Base-by-base conservation (phyloP, 495 filamentous ascomycete genomes). In the Penicillium soppii region DNA sequence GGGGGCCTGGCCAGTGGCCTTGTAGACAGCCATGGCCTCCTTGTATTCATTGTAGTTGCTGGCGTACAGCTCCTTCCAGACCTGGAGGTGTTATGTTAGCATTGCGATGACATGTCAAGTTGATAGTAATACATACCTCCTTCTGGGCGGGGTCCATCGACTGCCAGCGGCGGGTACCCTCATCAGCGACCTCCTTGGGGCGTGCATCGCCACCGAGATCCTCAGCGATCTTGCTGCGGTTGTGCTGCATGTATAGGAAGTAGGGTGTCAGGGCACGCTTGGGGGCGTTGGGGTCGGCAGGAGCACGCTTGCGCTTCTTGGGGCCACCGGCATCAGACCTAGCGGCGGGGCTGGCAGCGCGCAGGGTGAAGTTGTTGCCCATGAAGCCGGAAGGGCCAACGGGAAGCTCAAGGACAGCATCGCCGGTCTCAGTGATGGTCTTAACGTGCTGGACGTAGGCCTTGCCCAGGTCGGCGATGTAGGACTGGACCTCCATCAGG, bases 211-310 rank as follows among this genome's bases (percentile, higher is more conserved):
- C 61, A 10, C 87, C 89, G 16, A 97, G 76, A 50, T 96, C 91
- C 7, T 72, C 76, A 20, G 84, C 84, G 54, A 97, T 91, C 61
- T 82, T 81, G 16, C 79, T 70, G 22, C 94, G 87, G 37, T 90
- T 91, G 27, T 83, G 83, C 59, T 94, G 84, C 77, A 94, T 90
- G 74, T 88, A 97, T 27, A 97, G 74, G 76, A 98, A 96, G 72
- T 91, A 97, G 0, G 94, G 91, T 15, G 94, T 97, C 54, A 96
- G 66, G 17, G 94, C 90, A 15, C 91, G 82, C 80, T 96, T 96
- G 43, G 94, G 94, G 10, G 91, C 90, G 65, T 96, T 95, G 50
- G 92, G 92, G 67, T 98, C 95, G 56, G 85, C 87, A 35, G 73
- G 70, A 13, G 80, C 83, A 52, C 89, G 86, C 82, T 92, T 94